Base-by-base conservation (phyloP, 2,329 filamentous ascomycete species). In the Helotiales sp. region DNA sequence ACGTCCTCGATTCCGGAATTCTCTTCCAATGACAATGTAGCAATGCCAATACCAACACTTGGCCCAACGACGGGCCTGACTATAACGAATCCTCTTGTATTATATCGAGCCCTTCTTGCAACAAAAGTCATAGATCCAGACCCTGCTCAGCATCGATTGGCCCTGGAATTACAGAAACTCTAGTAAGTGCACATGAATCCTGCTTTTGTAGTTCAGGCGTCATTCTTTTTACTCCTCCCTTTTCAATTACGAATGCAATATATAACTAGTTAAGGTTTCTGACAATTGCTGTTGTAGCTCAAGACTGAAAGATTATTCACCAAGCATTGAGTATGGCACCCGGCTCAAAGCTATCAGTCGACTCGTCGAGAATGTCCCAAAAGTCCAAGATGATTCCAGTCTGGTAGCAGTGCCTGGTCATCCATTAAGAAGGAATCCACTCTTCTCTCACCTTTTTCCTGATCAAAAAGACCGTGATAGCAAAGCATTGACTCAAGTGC, bases 301-400 rank as follows among this genome's bases (percentile, higher is more conserved):
- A 34, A 81, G 86, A 2, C 76, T 93, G 38, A 92, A 90, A 69
- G 89, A 93, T 71, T 93, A 95, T 73, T 83, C 88, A 33, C 90
- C 90, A 0, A 81, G 85, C 47, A 66, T 81, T 12, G 87, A 91
- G 68, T 93, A 93, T 69, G 81, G 80, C 29, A 77, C 84, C 60
- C 81, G 84, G 27, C 77, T 95, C 1, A 79, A 81, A 42, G 83
- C 85, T 62, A 77, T 91, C 27, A 80, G 80, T 5, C 74, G 73
- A 33, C 70, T 73, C n/a, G 69, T 82, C 36, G 46, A 64, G 24
- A 60, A 59, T 19, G 29, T 27, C 1, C 65, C 68, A 5, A 65
- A 73, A 19, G 64, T 71, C 15, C 69, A 71, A 29, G 62, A 66
- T n/a, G 71, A 72, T 31, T 5, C 6, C 1, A 69, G 69, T 15